Evolutionary conservation across 1,284 basidiomycete species (phyloP).

Genomic region (Pyrrhoderma lamaoense): DNA sequence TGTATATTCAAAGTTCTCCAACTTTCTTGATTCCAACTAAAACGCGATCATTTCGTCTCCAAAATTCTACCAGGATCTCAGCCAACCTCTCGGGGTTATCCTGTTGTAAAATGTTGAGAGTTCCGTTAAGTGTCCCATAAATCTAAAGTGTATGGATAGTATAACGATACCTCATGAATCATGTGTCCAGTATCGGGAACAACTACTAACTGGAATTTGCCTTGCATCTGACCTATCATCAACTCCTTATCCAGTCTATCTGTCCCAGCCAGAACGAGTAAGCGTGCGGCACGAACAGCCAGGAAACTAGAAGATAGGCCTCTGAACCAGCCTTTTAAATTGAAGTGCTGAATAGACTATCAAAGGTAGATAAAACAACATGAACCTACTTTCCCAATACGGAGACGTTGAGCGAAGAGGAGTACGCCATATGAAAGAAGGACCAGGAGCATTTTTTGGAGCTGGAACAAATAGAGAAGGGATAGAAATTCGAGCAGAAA

Average conservation of each 20-base stretch:
- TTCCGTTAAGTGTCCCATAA: neutral
- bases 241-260: slow-evolving; percentile 89
- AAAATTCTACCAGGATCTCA: slow-evolving; percentile 80
- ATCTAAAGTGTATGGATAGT: neutral
- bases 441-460: slow-evolving; percentile 29
- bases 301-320: slow-evolving; percentile 79
- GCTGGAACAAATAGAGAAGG: slow-evolving; percentile 63
- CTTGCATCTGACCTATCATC: slow-evolving; percentile 99
- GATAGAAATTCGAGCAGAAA: slow-evolving; percentile 80
- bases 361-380: neutral
- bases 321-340: slow-evolving; percentile 76
- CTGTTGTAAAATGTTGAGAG: slow-evolving; percentile 38
- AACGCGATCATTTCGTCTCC: slow-evolving; percentile 81
- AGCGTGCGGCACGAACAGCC: slow-evolving; percentile 65
- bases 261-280: slow-evolving; percentile 88
- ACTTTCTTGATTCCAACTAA: slow-evolving; percentile 74
- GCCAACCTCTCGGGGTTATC: slow-evolving; percentile 82
- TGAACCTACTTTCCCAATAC: slow-evolving; percentile 75
- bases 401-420: slow-evolving; percentile 80
- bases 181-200: slow-evolving; percentile 87
- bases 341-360: neutral
- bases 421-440: slow-evolving; percentile 70
- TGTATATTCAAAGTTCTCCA: slow-evolving; percentile 45
- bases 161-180: slow-evolving; percentile 73
- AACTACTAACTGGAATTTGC: slow-evolving; percentile 93